Evolutionary conservation across 495 filamentous ascomycete genomes (phyloP).

Genomic region (Cercophora scortea): DNA sequence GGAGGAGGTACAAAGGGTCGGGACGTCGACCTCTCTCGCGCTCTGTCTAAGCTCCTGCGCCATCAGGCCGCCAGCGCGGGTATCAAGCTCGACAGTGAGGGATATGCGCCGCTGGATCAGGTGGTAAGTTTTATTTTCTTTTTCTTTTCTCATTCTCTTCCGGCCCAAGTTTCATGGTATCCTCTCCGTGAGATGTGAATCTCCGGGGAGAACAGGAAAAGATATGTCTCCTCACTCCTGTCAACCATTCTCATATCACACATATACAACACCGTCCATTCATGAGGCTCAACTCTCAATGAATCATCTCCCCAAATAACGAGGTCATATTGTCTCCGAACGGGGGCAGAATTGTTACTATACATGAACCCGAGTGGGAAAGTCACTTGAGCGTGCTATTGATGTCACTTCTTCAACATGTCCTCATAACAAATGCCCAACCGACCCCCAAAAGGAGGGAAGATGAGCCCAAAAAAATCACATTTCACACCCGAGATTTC

Average conservation of each 20-base stretch:
- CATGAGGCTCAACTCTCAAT: neutral
- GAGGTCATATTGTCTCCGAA: no score
- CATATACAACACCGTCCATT: neutral
- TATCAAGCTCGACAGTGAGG: constrained; percentile 64
- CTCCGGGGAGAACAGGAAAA: no score
- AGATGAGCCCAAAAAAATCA: no score
- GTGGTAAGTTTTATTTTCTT: constrained; percentile 52
- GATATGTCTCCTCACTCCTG: neutral
- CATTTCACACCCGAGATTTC: no score
- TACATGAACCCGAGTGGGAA: no score
- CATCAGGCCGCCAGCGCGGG: constrained; percentile 79
- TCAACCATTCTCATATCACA: neutral
- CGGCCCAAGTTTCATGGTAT: neutral
- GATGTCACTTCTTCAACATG: no score
- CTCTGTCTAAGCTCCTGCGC: constrained; percentile 68
- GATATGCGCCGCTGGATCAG: constrained; percentile 69
- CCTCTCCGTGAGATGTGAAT: no score
- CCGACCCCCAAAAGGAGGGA: no score
- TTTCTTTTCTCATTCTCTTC: constrained; percentile 1
- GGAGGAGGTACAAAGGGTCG: constrained; percentile 33
- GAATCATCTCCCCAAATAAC: no score
- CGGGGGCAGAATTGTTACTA: no score
- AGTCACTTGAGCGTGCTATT: no score
- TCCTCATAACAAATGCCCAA: no score
- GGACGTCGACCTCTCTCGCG: constrained; percentile 68